phyloP scores from a whole-genome alignment of 768 basidiomycete genomes.

The Cubamyces sp. region DNA sequence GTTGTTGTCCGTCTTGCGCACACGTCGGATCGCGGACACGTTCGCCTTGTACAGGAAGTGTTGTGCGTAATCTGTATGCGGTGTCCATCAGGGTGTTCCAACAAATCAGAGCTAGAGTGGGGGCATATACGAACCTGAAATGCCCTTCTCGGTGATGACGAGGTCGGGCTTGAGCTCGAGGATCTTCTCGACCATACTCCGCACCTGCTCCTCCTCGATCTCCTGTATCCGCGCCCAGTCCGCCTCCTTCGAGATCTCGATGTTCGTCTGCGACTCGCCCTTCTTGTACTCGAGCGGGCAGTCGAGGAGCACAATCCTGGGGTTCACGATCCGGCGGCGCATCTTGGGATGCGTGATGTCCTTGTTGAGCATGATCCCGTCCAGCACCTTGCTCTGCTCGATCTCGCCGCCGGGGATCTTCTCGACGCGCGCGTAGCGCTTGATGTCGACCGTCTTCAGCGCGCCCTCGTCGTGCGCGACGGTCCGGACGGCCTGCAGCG shows the following conservation, averaged over 20 bases:
- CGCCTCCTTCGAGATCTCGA: constrained; percentile 92
- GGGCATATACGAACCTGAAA: constrained; percentile 70
- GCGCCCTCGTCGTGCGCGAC: constrained; percentile 80
- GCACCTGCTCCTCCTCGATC: constrained; percentile 97
- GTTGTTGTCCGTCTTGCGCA: constrained; percentile 98
- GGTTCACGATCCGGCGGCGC: constrained; percentile 88
- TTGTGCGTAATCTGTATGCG: constrained; percentile 80
- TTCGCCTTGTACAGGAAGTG: constrained; percentile 86
- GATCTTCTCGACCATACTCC: constrained; percentile 79
- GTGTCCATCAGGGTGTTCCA: not conserved
- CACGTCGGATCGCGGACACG: constrained; percentile 93
- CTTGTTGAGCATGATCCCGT: constrained; percentile 97
- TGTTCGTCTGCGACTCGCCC: constrained; percentile 97
- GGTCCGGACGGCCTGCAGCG: constrained; percentile 88
- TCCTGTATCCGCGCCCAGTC: constrained; percentile 93
- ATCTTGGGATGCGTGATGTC: constrained; percentile 98
- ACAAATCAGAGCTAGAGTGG: not conserved
- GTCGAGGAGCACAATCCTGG: constrained; percentile 86
- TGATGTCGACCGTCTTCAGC: constrained; percentile 92
- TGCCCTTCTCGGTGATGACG: constrained; percentile 96
- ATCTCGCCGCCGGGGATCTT: constrained; percentile 98
- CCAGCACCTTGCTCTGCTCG: constrained; percentile 85
- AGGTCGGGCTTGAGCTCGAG: constrained; percentile 95
- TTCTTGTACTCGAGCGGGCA: constrained; percentile 99
- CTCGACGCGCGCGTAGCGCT: constrained; percentile 96